phyloP scores from a whole-genome alignment of 23 red algal species.

The Agarophyton chilense region DNA sequence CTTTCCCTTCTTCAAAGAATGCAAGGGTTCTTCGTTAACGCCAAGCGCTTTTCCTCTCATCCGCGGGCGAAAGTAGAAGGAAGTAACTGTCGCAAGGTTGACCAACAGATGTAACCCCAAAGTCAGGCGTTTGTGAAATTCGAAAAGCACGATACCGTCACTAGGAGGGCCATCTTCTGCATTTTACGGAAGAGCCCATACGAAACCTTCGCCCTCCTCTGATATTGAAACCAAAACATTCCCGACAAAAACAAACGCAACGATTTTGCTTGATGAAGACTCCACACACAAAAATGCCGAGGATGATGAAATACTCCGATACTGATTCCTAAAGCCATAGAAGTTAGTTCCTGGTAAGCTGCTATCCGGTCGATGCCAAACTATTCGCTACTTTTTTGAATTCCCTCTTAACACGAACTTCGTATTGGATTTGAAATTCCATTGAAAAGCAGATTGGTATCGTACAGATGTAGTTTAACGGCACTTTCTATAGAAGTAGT shows the following conservation, averaged over 20 bases:
- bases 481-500: slow-evolving; percentile 64
- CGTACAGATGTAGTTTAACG: slow-evolving; percentile 78
- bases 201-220: slow-evolving; percentile 25
- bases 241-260: slow-evolving; percentile 64
- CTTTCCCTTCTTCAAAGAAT: too few species aligned
- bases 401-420: slow-evolving; percentile 8
- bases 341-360: slow-evolving; percentile 74
- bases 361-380: slow-evolving; percentile 21
- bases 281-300: slow-evolving; percentile 30
- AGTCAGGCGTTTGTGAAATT: slow-evolving; percentile 49
- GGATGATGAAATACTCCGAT: slow-evolving; percentile 74
- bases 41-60: too few species aligned
- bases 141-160: slow-evolving; percentile 23
- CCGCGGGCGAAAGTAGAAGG: too few species aligned
- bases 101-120: slow-evolving; percentile 31
- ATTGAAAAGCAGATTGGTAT: slow-evolving; percentile 67
- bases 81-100: too few species aligned
- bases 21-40: too few species aligned
- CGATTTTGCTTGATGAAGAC: slow-evolving; percentile 53
- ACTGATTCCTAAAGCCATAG: slow-evolving; percentile 30
- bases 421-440: slow-evolving; percentile 69
- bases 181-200: slow-evolving; percentile 44
- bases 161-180: slow-evolving; percentile 1
- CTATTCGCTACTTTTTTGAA: not conserved
- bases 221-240: slow-evolving; percentile 50